Percentiles rank a stretch among this genome's conserved stretches.
Evolutionary conservation across 768 basidiomycete genomes (phyloP).

Genomic region (Melanogaster broomeanus): DNA sequence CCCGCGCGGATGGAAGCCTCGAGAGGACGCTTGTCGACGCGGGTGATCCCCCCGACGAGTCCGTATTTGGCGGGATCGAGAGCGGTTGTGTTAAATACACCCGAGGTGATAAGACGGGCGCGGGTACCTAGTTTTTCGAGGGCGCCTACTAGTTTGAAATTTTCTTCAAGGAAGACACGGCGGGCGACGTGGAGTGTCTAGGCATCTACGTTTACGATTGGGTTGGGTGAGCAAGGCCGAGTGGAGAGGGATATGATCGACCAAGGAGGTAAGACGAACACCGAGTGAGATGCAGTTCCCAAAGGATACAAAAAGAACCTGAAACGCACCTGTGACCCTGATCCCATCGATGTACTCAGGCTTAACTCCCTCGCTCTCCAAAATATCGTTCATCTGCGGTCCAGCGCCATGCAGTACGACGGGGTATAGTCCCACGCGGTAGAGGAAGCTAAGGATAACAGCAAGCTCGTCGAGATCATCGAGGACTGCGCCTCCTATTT

Average conservation of each 20-base stretch:
- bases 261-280: no score
- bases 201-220: slow-evolving; percentile 56
- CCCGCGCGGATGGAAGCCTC: slow-evolving; percentile 97
- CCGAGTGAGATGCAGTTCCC: neutral
- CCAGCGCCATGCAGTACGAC: slow-evolving; percentile 96
- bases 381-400: slow-evolving; percentile 91
- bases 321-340: slow-evolving; percentile 81
- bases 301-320: neutral
- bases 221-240: no score
- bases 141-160: slow-evolving; percentile 90
- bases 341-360: slow-evolving; percentile 99
- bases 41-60: slow-evolving; percentile 93
- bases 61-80: slow-evolving; percentile 95
- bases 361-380: slow-evolving; percentile 89
- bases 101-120: slow-evolving; percentile 95
- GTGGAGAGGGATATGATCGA: no score
- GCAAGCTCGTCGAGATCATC: slow-evolving; percentile 92
- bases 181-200: slow-evolving; percentile 95
- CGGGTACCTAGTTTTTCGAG: slow-evolving; percentile 95
- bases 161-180: slow-evolving; percentile 96
- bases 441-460: slow-evolving; percentile 92
- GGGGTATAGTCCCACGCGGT: slow-evolving; percentile 96
- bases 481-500: slow-evolving; percentile 95
- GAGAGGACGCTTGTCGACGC: slow-evolving; percentile 93
- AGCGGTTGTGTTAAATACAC: slow-evolving; percentile 96